A percentile compares a stretch with the other conserved stretches of the same genome.
Evolutionary conservation across 169 alveolate genomes (phyloP).

Genomic region (Pseudocohnilembus persalinus): DNA sequence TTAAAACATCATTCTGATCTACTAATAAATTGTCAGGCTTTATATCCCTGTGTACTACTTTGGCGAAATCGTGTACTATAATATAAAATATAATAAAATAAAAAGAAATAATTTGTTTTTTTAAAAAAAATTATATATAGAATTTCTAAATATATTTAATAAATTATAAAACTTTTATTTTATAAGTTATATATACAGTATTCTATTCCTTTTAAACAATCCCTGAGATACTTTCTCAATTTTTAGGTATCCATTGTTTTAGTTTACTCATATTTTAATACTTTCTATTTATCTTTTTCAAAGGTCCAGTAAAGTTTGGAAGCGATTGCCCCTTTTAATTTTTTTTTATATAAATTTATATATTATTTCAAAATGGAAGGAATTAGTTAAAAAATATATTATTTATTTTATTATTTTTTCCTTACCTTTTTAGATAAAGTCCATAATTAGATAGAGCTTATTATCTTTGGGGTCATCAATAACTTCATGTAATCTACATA

Average conservation of each 20-base stretch:
- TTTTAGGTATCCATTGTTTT: neutral
- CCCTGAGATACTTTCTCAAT: slow-evolving; percentile 46
- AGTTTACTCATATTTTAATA: slow-evolving; percentile 20
- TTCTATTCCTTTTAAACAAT: slow-evolving; percentile 52
- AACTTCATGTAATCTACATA: slow-evolving; percentile 50
- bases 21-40: slow-evolving; percentile 63
- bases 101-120: neutral
- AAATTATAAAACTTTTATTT: too few relatives aligned
- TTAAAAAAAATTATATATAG: too few relatives aligned
- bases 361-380: neutral
- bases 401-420: too few relatives aligned
- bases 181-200: slow-evolving; percentile 43
- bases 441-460: slow-evolving; percentile 54
- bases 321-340: slow-evolving; percentile 33
- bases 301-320: slow-evolving; percentile 25
- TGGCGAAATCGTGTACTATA: slow-evolving; percentile 51
- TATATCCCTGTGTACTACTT: slow-evolving; percentile 60
- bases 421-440: slow-evolving; percentile 44
- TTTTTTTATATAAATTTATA: too few relatives aligned
- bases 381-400: too few relatives aligned
- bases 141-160: neutral
- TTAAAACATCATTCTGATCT: slow-evolving; percentile 42
- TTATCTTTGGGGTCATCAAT: slow-evolving; percentile 57
- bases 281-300: slow-evolving; percentile 33
- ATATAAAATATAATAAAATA: neutral